Evolutionary conservation across 192 early-diverging fungal species (phyloP).

Genomic region (Coemansia sp.): DNA sequence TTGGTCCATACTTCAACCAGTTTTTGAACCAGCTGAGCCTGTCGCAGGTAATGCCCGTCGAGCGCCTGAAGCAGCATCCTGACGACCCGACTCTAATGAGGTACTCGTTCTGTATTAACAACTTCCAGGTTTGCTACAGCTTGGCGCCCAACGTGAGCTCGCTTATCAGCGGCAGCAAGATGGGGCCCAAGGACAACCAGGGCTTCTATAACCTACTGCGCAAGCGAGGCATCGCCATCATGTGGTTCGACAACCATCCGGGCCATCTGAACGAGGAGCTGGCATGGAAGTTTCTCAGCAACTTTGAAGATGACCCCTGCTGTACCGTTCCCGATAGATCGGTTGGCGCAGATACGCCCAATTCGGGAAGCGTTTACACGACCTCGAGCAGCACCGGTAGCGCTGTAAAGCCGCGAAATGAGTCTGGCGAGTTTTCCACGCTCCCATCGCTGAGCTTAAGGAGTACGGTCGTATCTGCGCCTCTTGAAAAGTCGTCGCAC

Average conservation of each 20-base stretch:
- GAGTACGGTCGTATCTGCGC: neutral
- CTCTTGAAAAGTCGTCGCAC: neutral
- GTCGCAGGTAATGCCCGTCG: constrained; percentile 3
- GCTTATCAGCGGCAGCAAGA: constrained; percentile 28
- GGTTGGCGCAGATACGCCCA: neutral
- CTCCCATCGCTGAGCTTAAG: neutral
- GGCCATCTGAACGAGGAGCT: constrained; percentile 21
- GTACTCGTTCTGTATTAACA: constrained; percentile 28
- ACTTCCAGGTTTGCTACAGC: constrained; percentile 41
- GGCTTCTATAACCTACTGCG: constrained; percentile 26
- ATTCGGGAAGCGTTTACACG: neutral
- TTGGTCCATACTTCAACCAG: constrained; percentile 30
- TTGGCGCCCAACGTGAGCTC: constrained; percentile 50
- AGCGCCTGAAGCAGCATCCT: constrained; percentile 21
- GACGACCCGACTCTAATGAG: constrained; percentile 22
- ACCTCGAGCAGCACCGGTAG: neutral
- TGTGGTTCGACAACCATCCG: constrained; percentile 44
- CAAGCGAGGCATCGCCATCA: constrained; percentile 33
- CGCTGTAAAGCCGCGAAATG: neutral
- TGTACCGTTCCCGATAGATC: neutral
- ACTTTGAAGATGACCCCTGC: neutral
- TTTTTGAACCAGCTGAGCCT: constrained; percentile 29
- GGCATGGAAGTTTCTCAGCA: constrained; percentile 39
- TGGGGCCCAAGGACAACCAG: constrained; percentile 26
- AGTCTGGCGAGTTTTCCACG: neutral